Percentiles rank a stretch among this genome's conserved stretches.
phyloP scores from a whole-genome alignment of 1,139 yeast genomes.

The Yamadazyma trypodendri region DNA sequence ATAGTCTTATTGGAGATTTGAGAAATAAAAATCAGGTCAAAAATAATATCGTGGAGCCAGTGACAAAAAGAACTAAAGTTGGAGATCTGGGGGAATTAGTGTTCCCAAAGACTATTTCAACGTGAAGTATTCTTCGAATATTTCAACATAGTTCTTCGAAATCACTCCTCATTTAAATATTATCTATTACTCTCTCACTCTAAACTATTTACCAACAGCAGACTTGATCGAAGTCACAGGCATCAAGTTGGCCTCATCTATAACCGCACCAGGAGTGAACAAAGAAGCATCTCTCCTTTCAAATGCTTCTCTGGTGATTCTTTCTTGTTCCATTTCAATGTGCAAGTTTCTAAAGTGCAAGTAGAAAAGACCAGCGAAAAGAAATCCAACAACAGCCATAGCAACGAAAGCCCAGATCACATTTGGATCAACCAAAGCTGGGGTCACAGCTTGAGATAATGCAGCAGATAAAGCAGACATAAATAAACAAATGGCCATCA shows the following conservation, averaged over 20 bases:
- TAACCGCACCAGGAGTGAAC: conserved; percentile 14
- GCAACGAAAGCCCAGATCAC: conserved; percentile 20
- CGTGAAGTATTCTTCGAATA: too few relatives aligned
- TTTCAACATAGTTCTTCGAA: too few relatives aligned
- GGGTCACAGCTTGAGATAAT: conserved; percentile 52
- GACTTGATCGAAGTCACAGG: conserved; percentile 18
- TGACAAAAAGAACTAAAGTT: too few relatives aligned
- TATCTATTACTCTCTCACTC: conserved; percentile 2
- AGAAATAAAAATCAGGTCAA: too few relatives aligned
- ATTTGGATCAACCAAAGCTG: conserved; percentile 33
- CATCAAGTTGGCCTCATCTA: conserved; percentile 14
- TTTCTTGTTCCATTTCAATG: conserved; percentile 47
- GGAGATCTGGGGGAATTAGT: too few relatives aligned
- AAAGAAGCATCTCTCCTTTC: conserved; percentile 13
- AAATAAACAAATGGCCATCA: conserved; percentile 63
- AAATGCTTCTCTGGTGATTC: conserved; percentile 25
- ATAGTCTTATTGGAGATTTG: too few relatives aligned
- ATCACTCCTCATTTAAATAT: too few relatives aligned
- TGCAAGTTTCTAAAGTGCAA: conserved; percentile 54
- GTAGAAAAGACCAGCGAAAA: conserved; percentile 43
- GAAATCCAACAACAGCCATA: conserved; percentile 19
- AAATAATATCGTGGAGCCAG: too few relatives aligned
- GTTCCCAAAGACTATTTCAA: too few relatives aligned
- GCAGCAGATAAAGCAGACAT: conserved; percentile 63
- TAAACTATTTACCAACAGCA: conserved; percentile 16